phyloP scores from a whole-genome alignment of 257 asterid genomes.

The Solanum boliviense region DNA sequence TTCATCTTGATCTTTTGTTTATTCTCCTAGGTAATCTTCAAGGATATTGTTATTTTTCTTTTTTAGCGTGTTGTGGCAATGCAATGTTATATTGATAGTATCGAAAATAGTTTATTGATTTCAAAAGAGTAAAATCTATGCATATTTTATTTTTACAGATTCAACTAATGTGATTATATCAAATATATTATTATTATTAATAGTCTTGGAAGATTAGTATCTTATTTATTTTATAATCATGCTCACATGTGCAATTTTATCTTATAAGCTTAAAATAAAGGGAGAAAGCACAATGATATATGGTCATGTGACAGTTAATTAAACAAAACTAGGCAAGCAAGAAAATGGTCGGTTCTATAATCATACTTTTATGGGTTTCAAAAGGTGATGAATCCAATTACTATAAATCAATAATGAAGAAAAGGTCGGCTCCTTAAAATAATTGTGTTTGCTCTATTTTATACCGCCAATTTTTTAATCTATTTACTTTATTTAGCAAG shows the following conservation, averaged over 20 bases:
- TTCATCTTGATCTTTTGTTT: neutral
- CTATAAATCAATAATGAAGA: neutral
- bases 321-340: neutral
- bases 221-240: neutral
- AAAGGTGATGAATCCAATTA: neutral
- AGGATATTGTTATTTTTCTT: neutral
- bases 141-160: rapidly evolving
- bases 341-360: neutral
- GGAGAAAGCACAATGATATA: neutral
- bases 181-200: neutral
- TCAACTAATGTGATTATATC: rapidly evolving
- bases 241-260: neutral
- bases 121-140: rapidly evolving
- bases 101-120: rapidly evolving
- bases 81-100: neutral
- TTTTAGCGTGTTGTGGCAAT: neutral
- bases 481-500: neutral
- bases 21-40: neutral
- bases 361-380: neutral
- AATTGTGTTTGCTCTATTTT: neutral
- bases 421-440: neutral
- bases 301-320: neutral
- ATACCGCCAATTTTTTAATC: neutral
- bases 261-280: neutral
- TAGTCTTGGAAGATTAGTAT: rapidly evolving